Evolutionary conservation across 1,284 basidiomycete genomes (phyloP), one percentile per base, ranked within the genome.

Genomic region (Meripilus lineatus): DNA sequence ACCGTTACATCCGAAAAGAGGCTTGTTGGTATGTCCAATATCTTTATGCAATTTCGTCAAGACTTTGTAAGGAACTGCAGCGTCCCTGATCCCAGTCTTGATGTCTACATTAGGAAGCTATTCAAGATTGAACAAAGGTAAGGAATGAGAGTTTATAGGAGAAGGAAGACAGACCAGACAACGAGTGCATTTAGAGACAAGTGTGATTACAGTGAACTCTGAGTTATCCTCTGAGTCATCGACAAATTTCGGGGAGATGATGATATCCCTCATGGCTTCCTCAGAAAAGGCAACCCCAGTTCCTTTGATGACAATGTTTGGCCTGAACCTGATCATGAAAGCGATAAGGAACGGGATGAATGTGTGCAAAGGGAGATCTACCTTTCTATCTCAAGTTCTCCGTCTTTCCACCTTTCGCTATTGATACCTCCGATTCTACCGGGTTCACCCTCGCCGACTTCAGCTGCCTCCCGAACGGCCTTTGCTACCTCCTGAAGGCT

Each of bases 91-190:
- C 24, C 84, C 86, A 1, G 77, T 81, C 17, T 67, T 64, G 0
- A 80, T 73, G 53, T 77, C 75, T 10, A 89, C 74, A 51, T 89
- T 89, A 14, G 85, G 85, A 32, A 89, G 65, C 85, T 88, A 49
- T 35, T 24, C 49, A 42, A 30, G 38, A 45, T 22, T 32, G 22
- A 23, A n/a, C 22, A 35, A 7, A 37, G 28, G 34, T 42, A 35
- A 44, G 25, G 25, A 22, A n/a, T 21, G 40, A 11, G 44, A 40
- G 45, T 32, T 25, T 11, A 40, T 20, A 17, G 23, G 28, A 32
- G 18, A 37, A 33, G 4, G 47, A 44, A 28, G 40, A 68, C 80
- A 58, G 55, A 88, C 85, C 68, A 86, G 62, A 62, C 85, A 89
- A 33, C 85, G 75, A 32, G 74, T 61, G 58, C 84, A 88, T 47